Evolutionary conservation across 495 filamentous ascomycete genomes (phyloP).

Genomic region (Penicillium longicatenatum): DNA sequence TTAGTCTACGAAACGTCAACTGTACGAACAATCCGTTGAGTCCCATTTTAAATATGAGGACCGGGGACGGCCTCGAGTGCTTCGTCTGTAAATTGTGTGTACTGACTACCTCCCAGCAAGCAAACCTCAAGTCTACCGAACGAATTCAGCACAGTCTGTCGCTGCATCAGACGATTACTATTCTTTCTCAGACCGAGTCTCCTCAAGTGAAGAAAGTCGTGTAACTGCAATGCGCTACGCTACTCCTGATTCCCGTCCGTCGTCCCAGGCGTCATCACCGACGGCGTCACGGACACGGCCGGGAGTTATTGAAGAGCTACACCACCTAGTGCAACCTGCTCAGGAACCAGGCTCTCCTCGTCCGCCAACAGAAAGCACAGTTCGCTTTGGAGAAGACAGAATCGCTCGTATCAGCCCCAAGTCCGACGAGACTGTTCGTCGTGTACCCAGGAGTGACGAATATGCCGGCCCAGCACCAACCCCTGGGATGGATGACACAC

Average conservation of each 20-base stretch:
- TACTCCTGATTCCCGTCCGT: conserved; percentile 48
- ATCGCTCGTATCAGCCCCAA: conserved; percentile 30
- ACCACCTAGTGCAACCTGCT: conserved; percentile 24
- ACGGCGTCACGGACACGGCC: conserved; percentile 31
- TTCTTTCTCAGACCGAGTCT: conserved; percentile 55
- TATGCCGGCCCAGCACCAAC: conserved; percentile 52
- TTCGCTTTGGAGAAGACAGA: conserved; percentile 40
- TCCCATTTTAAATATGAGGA: background rate
- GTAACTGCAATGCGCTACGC: conserved; percentile 52
- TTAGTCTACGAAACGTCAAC: conserved; percentile 36
- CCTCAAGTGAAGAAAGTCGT: conserved; percentile 49
- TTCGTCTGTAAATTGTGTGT: background rate
- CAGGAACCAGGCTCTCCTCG: conserved; percentile 26
- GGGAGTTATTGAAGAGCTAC: conserved; percentile 19
- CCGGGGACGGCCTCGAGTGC: conserved; percentile 4
- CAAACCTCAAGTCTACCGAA: conserved; percentile 55
- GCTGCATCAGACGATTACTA: conserved; percentile 70
- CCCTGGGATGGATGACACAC: conserved; percentile 66
- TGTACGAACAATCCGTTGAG: conserved; percentile 20
- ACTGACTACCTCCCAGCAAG: conserved; percentile 40
- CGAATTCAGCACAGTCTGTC: conserved; percentile 59
- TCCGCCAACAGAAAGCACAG: conserved; percentile 31
- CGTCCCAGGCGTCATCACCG: conserved; percentile 35
- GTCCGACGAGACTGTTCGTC: conserved; percentile 33
- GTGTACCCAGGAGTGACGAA: conserved; percentile 29